phyloP scores from a whole-genome alignment of 2,329 filamentous ascomycete genomes.

The Epichloe sp. region DNA sequence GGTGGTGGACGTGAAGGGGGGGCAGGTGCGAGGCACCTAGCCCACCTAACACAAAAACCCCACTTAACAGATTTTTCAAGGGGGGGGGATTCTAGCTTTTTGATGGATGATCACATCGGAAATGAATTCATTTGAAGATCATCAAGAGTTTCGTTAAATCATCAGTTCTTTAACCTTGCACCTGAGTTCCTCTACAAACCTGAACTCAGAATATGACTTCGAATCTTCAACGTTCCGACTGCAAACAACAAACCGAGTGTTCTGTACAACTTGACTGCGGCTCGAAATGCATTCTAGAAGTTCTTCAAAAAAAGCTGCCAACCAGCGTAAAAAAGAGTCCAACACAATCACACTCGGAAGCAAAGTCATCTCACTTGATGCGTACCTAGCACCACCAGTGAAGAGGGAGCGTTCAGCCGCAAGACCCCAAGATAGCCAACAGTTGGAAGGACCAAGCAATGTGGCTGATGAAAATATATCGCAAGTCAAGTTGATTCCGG shows the following conservation, averaged over 20 bases:
- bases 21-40: too few species aligned
- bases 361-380: slow-evolving; percentile 35
- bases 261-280: not conserved
- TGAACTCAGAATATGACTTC: not conserved
- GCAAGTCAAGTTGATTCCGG: not conserved
- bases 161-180: too few species aligned
- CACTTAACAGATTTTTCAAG: too few species aligned
- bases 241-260: not conserved
- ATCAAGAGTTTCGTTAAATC: too few species aligned
- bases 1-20: too few species aligned
- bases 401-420: not conserved
- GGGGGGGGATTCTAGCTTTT: too few species aligned
- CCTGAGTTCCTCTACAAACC: too few species aligned
- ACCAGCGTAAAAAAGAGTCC: slow-evolving; percentile 24
- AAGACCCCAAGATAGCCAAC: not conserved
- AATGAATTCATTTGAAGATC: too few species aligned
- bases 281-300: slow-evolving; percentile 1
- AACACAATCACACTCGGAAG: slow-evolving; percentile 33
- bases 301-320: slow-evolving; percentile 16
- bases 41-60: too few species aligned
- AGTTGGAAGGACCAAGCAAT: not conserved
- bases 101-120: too few species aligned
- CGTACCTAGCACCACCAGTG: slow-evolving; percentile 29
- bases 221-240: not conserved
- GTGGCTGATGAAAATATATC: not conserved